A percentile compares a stretch with the other conserved stretches of the same genome.
phyloP scores from a whole-genome alignment of 345 rosid species.

The Syzygium aqueum region DNA sequence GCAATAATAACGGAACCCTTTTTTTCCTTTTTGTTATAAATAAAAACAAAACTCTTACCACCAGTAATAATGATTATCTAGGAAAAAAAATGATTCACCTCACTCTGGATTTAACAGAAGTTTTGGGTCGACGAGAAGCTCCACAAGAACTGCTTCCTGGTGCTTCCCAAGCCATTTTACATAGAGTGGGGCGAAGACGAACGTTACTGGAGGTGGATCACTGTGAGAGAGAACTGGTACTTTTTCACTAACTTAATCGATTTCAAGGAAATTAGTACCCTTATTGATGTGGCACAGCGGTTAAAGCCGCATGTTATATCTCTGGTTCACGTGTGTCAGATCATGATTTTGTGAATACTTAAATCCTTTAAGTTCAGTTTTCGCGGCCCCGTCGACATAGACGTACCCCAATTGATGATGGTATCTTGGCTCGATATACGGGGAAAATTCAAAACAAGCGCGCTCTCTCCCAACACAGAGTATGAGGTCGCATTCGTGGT shows the following conservation, averaged over 20 bases:
- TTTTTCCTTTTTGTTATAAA: too few species aligned
- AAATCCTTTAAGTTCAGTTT: not conserved
- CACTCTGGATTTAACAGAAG: not conserved
- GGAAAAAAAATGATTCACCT: too few species aligned
- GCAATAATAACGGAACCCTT: too few species aligned
- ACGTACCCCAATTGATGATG: rapidly evolving
- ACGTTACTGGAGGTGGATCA: not conserved
- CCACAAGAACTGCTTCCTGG: not conserved
- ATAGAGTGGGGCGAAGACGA: not conserved
- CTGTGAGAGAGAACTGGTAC: rapidly evolving
- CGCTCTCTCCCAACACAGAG: not conserved
- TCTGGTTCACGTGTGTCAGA: rapidly evolving
- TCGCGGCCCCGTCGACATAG: rapidly evolving
- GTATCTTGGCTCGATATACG: rapidly evolving
- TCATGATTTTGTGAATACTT: not conserved
- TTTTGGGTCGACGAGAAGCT: not conserved
- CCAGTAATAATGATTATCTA: not conserved
- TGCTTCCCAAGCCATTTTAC: rapidly evolving
- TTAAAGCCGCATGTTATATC: too few species aligned
- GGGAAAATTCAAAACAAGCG: not conserved
- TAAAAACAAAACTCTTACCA: not conserved
- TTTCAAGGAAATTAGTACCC: not conserved
- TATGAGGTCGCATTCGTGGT: not conserved
- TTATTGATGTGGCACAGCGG: not conserved
- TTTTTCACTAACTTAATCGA: not conserved